These are phyloP conservation scores for Endotrypanum monterogeii DNA, from an alignment of 208 protist genomes.

Conservation along the genomic window DNA sequence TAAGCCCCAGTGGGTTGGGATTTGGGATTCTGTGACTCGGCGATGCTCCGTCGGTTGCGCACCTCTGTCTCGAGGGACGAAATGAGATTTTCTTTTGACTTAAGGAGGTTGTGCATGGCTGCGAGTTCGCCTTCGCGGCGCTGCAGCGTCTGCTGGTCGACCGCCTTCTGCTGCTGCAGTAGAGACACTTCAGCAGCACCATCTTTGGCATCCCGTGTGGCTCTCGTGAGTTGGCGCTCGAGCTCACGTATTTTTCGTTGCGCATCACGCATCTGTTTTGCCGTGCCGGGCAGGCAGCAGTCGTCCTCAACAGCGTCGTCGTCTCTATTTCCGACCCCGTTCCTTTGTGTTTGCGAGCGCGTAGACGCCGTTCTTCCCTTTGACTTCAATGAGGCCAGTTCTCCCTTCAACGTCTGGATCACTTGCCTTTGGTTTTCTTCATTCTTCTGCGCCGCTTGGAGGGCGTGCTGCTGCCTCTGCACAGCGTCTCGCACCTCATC, in stretches of 20 bases:
- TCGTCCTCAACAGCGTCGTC: constrained; percentile 1
- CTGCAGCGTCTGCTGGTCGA: constrained; percentile 7
- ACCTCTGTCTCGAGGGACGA: constrained; percentile 12
- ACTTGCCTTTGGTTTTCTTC: constrained; percentile 26
- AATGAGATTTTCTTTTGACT: constrained; percentile 23
- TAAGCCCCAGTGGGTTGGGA: neutral
- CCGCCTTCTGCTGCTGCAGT: constrained; percentile 24
- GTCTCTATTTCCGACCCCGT: neutral
- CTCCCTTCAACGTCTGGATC: constrained; percentile 31
- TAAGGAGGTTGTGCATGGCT: constrained; percentile 25
- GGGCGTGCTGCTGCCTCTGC: constrained; percentile 31
- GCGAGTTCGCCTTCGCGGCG: constrained; percentile 28
- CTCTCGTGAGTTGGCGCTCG: constrained; percentile 18
- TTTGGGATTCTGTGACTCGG: neutral
- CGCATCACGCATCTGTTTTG: constrained; percentile 34
- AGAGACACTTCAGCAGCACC: constrained; percentile 16
- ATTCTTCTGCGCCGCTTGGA: constrained; percentile 15
- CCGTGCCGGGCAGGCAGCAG: constrained; percentile 36
- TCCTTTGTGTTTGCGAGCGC: constrained; percentile 17
- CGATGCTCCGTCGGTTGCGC: neutral
- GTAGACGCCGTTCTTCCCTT: neutral
- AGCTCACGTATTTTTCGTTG: constrained; percentile 30
- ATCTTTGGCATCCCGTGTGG: constrained; percentile 20
- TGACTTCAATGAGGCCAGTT: constrained; percentile 30
- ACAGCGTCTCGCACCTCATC: constrained; percentile 45